Evolutionary conservation across 2,329 filamentous ascomycete species (phyloP).

Genomic region (Fusarium irregulare): DNA sequence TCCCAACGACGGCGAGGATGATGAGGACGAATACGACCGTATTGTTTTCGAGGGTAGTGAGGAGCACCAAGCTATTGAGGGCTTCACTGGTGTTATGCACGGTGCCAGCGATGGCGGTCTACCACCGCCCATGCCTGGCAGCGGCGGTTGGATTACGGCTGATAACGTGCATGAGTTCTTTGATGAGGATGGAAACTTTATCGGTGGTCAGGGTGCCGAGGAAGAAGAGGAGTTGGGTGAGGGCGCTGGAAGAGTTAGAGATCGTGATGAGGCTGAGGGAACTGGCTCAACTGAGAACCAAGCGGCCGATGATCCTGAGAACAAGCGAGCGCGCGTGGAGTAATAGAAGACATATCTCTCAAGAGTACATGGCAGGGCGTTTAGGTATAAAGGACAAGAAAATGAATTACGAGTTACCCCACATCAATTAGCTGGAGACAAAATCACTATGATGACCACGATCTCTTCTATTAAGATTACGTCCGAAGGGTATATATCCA

Average conservation of each 20-base stretch:
- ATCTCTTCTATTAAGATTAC: conserved; percentile 42
- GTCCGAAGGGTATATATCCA: conserved; percentile 41
- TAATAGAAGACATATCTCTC: conserved; percentile 38
- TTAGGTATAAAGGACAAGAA: conserved; percentile 22
- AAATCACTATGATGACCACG: conserved; percentile 8
- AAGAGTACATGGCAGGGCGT: conserved; percentile 37
- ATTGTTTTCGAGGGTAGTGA: conserved; percentile 66
- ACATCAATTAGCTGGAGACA: not conserved
- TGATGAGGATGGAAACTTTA: conserved; percentile 84
- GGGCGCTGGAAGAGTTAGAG: conserved; percentile 70
- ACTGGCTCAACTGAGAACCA: conserved; percentile 58
- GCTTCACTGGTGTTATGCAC: conserved; percentile 65
- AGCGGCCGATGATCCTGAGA: conserved; percentile 55
- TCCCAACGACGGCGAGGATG: conserved; percentile 68
- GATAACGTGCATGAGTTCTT: conserved; percentile 90
- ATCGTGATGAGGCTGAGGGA: conserved; percentile 64
- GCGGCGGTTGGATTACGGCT: conserved; percentile 87
- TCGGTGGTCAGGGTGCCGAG: conserved; percentile 55
- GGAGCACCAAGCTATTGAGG: conserved; percentile 66
- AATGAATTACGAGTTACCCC: conserved; percentile 11
- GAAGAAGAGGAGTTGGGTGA: conserved; percentile 67
- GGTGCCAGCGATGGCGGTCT: conserved; percentile 62
- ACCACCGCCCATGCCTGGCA: conserved; percentile 77
- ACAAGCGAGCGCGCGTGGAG: conserved; percentile 61
- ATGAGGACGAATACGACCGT: conserved; percentile 64